These are phyloP conservation scores for Rhodamnia argentea DNA, from an alignment of 345 rosid genomes.

Conservation along the genomic window DNA sequence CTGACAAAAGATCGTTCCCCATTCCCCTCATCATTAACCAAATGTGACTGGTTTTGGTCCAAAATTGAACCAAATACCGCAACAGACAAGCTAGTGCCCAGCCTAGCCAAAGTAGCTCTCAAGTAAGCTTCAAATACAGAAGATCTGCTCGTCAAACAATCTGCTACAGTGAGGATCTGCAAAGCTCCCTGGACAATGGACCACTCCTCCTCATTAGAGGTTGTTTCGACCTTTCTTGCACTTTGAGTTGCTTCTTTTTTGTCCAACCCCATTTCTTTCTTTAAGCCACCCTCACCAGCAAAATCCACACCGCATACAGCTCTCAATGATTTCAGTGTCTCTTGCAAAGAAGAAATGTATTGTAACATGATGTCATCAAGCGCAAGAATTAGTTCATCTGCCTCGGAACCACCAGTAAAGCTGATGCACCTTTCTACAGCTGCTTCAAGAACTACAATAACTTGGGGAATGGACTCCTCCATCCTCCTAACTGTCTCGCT, in stretches of 20 bases:
- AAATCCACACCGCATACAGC: conserved; percentile 82
- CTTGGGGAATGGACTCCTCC: conserved; percentile 98
- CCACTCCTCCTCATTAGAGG: conserved; percentile 97
- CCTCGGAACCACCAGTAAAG: conserved; percentile 97
- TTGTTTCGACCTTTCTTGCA: conserved; percentile 49
- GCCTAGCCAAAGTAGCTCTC: conserved; percentile 87
- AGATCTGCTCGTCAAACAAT: conserved; percentile 88
- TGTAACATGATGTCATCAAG: conserved; percentile 88
- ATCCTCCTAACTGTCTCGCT: conserved; percentile 96
- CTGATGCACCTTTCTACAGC: conserved; percentile 91
- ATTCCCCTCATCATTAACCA: conserved; percentile 29
- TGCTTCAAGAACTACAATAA: conserved; percentile 86
- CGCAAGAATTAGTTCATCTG: conserved; percentile 87
- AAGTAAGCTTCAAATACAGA: conserved; percentile 91
- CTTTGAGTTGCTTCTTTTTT: conserved; percentile 60
- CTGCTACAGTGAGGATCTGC: conserved; percentile 93
- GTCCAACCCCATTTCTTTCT: conserved; percentile 43
- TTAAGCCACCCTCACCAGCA: conserved; percentile 32
- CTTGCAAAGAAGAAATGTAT: conserved; percentile 85
- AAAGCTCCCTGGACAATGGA: conserved; percentile 95
- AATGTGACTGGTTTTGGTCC: conserved; percentile 60
- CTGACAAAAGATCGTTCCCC: conserved; percentile 50
- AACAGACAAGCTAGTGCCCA: conserved; percentile 77
- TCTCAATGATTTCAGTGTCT: conserved; percentile 88
- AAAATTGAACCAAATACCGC: conserved; percentile 60